Base-by-base conservation (phyloP, 2,329 filamentous ascomycete species). In the Xylariaceae sp. region DNA sequence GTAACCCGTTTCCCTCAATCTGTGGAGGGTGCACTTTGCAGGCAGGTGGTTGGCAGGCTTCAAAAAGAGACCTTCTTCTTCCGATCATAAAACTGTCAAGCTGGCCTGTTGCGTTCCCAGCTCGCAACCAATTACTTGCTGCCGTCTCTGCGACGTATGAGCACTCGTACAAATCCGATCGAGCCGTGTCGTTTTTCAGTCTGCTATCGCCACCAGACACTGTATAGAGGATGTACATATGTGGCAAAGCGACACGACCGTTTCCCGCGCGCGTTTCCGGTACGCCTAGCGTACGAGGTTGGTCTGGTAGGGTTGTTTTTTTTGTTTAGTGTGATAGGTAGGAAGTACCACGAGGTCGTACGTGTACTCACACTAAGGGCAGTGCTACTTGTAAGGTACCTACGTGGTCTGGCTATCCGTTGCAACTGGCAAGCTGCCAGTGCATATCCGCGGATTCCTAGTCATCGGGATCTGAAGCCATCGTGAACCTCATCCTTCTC, bases 121-220 rank as follows among this genome's bases (percentile, higher is more conserved):
- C 7, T 30, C 8, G 30, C 2, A 39, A 11, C 61, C 58, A 63
- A 63, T 30, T 30, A 30, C 23, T 30, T 45, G 3, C 17, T 13
- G 35, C 48, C 59, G 37, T 45, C 10, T 51, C 30, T 50, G 50
- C 6, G 44, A 30, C 23, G 23, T 30, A 30, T 30, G 23, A 30
- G 23, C 23, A 30, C 23, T 2, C 53, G 55, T 50, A 54, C 59
- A 48, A 58, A 56, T 57, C 59, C 61, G 55, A 52, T 30, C 23
- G 23, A 62, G 60, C 60, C 60, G 60, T 57, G 57, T 58, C 35
- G 49, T 41, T 13, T 9, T 41, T 13, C 37, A 41, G 37, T 41
- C 37, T 41, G 37, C 9, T 41, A 9, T 41, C 37, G 37, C 37
- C 37, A 41, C 37, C 15, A 47, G 44, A 47, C 15, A 49, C 15